A percentile compares a stretch with the other conserved stretches of the same genome.
Conservation (phyloP, 2,329 filamentous ascomycete genomes). For the Aspergillus awamori region DNA sequence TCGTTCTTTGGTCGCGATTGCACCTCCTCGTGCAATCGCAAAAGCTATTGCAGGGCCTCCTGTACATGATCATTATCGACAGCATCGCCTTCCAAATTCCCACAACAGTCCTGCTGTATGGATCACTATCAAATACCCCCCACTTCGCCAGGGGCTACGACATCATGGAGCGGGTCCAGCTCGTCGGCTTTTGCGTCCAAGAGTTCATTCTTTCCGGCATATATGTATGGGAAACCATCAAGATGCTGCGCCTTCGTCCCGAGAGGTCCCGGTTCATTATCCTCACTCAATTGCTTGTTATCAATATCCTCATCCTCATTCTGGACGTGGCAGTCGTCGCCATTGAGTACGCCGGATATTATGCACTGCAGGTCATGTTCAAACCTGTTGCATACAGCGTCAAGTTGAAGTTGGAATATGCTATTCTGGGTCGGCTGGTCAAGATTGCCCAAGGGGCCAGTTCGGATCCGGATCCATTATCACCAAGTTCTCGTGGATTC, state of each 20-base stretch:
- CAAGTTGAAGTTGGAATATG: conserved; percentile 58
- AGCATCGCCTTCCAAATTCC: conserved; percentile 44
- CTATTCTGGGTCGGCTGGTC: conserved; percentile 54
- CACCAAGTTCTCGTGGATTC: neutral
- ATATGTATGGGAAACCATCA: conserved; percentile 54
- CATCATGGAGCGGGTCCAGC: conserved; percentile 54
- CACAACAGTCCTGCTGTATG: conserved; percentile 43
- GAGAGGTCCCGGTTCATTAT: conserved; percentile 22
- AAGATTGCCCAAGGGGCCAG: conserved; percentile 7
- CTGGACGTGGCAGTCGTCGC: conserved; percentile 50
- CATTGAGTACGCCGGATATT: conserved; percentile 44
- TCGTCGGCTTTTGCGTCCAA: conserved; percentile 57
- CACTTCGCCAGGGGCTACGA: conserved; percentile 31
- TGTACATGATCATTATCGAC: conserved; percentile 46
- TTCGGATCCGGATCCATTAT: neutral
- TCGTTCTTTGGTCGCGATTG: conserved; percentile 51
- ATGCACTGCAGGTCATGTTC: conserved; percentile 43
- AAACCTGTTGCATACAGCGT: conserved; percentile 43
- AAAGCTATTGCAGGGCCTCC: conserved; percentile 35
- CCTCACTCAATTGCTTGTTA: conserved; percentile 53
- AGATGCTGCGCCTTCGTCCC: conserved; percentile 42
- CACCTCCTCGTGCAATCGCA: conserved; percentile 43
- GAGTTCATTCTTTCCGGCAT: conserved; percentile 53
- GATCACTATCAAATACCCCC: conserved; percentile 22
- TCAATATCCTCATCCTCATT: conserved; percentile 51